Conservation (phyloP, 805 yeast species). For the Pichia occidentalis region DNA sequence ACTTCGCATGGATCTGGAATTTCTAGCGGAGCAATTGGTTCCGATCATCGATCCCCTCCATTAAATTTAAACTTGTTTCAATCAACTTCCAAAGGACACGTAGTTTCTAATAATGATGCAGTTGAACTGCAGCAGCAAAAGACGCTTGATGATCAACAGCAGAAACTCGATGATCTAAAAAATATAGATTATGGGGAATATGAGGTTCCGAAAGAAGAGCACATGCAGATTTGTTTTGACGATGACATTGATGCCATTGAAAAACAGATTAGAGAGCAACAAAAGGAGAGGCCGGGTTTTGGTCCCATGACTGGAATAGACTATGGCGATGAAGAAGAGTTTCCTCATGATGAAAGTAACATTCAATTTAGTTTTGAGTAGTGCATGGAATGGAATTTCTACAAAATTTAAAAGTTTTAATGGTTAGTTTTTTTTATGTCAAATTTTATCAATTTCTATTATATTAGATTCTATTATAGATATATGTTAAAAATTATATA, state of each 20-base stretch:
- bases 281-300: constrained; percentile 12
- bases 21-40: neutral
- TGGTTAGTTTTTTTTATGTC: too few species aligned
- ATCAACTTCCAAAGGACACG: neutral
- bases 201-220: constrained; percentile 16
- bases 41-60: neutral
- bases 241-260: constrained; percentile 18
- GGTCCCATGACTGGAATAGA: constrained; percentile 17
- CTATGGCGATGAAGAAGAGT: constrained; percentile 32
- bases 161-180: neutral
- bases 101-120: constrained; percentile 3
- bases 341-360: constrained; percentile 28
- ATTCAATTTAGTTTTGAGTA: constrained; percentile 27
- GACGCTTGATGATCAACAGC: neutral
- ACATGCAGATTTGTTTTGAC: constrained; percentile 19
- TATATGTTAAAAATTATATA: neutral
- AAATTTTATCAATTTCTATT: too few species aligned
- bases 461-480: too few species aligned
- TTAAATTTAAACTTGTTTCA: neutral
- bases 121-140: neutral
- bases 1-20: neutral
- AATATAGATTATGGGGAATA: constrained; percentile 19
- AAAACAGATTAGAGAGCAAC: constrained; percentile 6
- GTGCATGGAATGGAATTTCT: too few species aligned
- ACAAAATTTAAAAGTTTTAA: too few species aligned